These are phyloP conservation scores for Gillenia trifoliata DNA, from an alignment of 306 rosid species.

Conservation along the genomic window DNA sequence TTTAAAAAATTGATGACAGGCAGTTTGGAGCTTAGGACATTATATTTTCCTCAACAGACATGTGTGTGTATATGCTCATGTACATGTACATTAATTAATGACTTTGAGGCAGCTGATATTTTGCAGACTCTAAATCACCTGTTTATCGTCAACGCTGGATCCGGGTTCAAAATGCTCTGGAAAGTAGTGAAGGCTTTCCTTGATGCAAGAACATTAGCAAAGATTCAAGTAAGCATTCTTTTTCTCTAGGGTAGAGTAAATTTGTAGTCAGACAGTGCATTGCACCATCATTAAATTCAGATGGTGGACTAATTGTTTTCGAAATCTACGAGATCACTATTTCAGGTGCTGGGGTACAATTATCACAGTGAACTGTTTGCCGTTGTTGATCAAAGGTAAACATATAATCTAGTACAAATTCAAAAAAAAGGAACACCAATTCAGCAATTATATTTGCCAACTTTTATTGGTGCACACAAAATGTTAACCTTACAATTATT, in stretches of 20 bases:
- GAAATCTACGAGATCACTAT: neutral
- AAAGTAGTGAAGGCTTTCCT: conserved; percentile 71
- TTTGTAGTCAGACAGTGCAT: neutral
- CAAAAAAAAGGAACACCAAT: no score
- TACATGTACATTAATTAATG: neutral
- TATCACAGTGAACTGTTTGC: conserved; percentile 46
- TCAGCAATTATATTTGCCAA: no score
- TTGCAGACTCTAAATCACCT: conserved; percentile 75
- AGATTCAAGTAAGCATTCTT: conserved; percentile 55
- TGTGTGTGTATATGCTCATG: neutral
- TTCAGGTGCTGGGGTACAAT: conserved; percentile 73
- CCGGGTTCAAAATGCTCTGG: conserved; percentile 81
- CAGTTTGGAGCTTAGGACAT: no score
- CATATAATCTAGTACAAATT: neutral
- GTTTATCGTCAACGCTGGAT: conserved; percentile 82
- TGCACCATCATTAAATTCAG: neutral
- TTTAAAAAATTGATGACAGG: neutral
- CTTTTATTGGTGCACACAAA: no score
- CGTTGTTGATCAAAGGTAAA: conserved; percentile 60
- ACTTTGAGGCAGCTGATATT: neutral
- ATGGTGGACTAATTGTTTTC: neutral
- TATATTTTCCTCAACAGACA: no score
- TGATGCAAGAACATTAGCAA: conserved; percentile 64
- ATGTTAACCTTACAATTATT: no score
- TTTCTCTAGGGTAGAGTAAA: neutral